These are phyloP conservation scores for Talaromyces funiculosus DNA, from an alignment of 2,329 filamentous ascomycete species.

Conservation along the genomic window DNA sequence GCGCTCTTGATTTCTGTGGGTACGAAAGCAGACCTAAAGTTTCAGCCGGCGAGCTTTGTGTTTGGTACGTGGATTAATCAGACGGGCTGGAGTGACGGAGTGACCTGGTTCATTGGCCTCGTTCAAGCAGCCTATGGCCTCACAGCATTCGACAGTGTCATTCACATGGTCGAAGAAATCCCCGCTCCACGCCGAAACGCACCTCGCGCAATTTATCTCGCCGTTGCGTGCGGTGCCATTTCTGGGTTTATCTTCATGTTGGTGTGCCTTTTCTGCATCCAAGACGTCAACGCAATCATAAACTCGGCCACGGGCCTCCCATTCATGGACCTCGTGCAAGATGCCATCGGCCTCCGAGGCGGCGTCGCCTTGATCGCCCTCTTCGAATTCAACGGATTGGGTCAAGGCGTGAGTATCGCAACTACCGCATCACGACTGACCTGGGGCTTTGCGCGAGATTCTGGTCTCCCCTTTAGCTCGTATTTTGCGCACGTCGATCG, in stretches of 20 bases:
- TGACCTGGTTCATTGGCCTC: slow-evolving; percentile 55
- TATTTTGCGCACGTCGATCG: slow-evolving; percentile 40
- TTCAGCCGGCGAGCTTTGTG: slow-evolving; percentile 48
- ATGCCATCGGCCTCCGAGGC: slow-evolving; percentile 48
- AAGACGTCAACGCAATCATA: slow-evolving; percentile 43
- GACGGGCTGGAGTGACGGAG: slow-evolving; percentile 50
- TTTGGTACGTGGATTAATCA: slow-evolving; percentile 50
- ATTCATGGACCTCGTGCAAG: slow-evolving; percentile 55
- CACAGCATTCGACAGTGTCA: slow-evolving; percentile 55
- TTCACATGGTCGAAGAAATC: slow-evolving; percentile 48
- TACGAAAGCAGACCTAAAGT: slow-evolving; percentile 39
- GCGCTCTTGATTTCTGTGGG: slow-evolving; percentile 51
- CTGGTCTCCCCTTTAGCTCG: slow-evolving; percentile 35
- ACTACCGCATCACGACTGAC: slow-evolving; percentile 53
- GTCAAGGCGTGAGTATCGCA: slow-evolving; percentile 46
- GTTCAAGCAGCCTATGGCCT: slow-evolving; percentile 54
- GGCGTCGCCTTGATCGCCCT: slow-evolving; percentile 47
- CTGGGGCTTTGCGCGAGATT: slow-evolving; percentile 49
- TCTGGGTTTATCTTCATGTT: slow-evolving; percentile 55
- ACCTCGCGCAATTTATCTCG: slow-evolving; percentile 47
- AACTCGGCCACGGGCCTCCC: slow-evolving; percentile 48
- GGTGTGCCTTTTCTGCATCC: slow-evolving; percentile 51
- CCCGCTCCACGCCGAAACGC: slow-evolving; percentile 46
- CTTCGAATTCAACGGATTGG: slow-evolving; percentile 46
- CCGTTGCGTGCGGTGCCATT: slow-evolving; percentile 47